Percentiles rank a stretch among this genome's conserved stretches.
Evolutionary conservation across 495 filamentous ascomycete genomes (phyloP).

Genomic region (Oidiodendron maius): DNA sequence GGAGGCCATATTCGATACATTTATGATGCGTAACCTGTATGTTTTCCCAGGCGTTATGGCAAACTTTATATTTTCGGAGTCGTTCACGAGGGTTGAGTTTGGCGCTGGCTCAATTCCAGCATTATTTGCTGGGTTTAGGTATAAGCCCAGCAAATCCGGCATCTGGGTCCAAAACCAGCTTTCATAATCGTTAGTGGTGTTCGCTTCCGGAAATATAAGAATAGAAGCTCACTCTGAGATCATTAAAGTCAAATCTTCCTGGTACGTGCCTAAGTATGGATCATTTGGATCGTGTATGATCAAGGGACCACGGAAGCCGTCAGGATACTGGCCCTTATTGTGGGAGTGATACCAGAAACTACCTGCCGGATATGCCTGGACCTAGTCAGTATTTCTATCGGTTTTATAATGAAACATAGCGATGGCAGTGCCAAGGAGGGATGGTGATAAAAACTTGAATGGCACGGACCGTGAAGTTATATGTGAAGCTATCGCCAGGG

Average conservation of each 20-base stretch:
- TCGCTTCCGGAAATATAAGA: not conserved
- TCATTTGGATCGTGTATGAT: constrained; percentile 60
- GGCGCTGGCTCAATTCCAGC: constrained; percentile 55
- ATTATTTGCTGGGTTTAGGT: constrained; percentile 48
- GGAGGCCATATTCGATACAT: constrained; percentile 55
- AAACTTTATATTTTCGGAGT: constrained; percentile 46
- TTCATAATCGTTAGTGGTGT: too few species aligned
- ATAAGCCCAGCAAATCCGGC: not conserved
- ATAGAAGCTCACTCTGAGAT: not conserved
- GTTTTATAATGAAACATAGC: not conserved
- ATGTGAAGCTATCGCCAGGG: constrained; percentile 31
- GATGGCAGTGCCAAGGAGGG: not conserved
- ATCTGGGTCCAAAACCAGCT: not conserved
- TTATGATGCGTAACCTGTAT: constrained; percentile 70
- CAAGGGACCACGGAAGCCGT: constrained; percentile 55
- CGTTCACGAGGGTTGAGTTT: constrained; percentile 63
- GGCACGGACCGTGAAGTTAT: constrained; percentile 46
- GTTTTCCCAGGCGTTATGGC: constrained; percentile 61
- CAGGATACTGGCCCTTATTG: constrained; percentile 10
- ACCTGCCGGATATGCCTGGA: constrained; percentile 8
- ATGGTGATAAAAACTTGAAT: not conserved
- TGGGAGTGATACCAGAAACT: constrained; percentile 20
- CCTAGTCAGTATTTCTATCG: not conserved
- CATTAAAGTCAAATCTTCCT: not conserved
- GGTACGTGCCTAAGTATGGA: not conserved